Percentiles rank a stretch among this genome's conserved stretches.
Conservation (phyloP, 2,329 filamentous ascomycete genomes). For the Epichloe baconii region DNA sequence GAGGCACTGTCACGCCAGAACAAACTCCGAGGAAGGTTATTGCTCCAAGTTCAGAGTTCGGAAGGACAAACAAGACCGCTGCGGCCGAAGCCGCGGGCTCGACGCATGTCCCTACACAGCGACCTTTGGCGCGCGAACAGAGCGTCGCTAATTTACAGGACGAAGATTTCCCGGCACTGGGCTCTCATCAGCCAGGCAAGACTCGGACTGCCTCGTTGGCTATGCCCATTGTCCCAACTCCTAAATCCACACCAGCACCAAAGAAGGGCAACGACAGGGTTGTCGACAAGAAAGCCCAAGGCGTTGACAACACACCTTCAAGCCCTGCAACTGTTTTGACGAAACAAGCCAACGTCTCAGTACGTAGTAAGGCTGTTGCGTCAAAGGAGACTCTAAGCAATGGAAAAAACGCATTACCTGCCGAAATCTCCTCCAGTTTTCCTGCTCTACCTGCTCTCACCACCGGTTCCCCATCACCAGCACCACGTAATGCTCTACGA, state of each 20-base stretch:
- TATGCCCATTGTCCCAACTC: slow-evolving; percentile 21
- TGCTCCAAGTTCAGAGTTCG: slow-evolving; percentile 20
- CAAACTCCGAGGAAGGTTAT: slow-evolving; percentile 17
- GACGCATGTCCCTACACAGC: slow-evolving; percentile 30
- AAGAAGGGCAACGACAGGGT: slow-evolving; percentile 20
- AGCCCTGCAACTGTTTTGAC: not conserved
- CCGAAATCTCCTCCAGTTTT: slow-evolving; percentile 27
- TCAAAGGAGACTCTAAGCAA: slow-evolving; percentile 1
- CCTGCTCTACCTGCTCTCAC: slow-evolving; percentile 36
- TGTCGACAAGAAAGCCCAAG: slow-evolving; percentile 12
- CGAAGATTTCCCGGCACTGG: slow-evolving; percentile 50
- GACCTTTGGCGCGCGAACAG: slow-evolving; percentile 12
- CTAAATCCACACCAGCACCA: slow-evolving; percentile 20
- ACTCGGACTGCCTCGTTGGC: slow-evolving; percentile 18
- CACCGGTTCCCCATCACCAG: slow-evolving; percentile 33
- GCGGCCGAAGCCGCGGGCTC: slow-evolving; percentile 33
- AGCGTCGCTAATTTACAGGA: slow-evolving; percentile 31
- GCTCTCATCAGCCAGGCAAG: slow-evolving; percentile 29
- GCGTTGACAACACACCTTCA: not conserved
- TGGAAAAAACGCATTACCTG: slow-evolving; percentile 4
- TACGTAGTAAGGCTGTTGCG: not conserved
- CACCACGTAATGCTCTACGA: slow-evolving; percentile 41
- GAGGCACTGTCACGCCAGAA: slow-evolving; percentile 20
- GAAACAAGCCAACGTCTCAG: not conserved
- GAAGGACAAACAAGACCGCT: slow-evolving; percentile 31